Percentiles rank a stretch among this genome's conserved stretches.
Conservation (phyloP, 495 filamentous ascomycete species). For the Trichoderma reesei region DNA sequence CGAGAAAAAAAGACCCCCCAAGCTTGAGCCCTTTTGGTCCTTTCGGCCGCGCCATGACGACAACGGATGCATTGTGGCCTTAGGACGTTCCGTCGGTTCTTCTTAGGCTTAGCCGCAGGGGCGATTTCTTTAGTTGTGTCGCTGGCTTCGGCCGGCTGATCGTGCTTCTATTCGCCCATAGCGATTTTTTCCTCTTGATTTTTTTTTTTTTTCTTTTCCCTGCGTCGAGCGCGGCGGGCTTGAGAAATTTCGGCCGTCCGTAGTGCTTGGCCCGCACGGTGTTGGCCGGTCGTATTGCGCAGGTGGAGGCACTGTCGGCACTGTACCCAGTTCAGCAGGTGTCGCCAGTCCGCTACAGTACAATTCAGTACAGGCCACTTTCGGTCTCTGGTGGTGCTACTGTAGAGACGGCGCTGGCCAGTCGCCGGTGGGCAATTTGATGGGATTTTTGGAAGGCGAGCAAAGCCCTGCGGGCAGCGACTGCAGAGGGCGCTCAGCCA, state of each 20-base stretch:
- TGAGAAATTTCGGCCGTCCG: background rate
- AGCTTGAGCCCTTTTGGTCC: no score
- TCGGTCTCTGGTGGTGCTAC: no score
- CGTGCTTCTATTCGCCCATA: background rate
- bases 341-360: background rate
- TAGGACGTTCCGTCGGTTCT: no score
- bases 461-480: background rate
- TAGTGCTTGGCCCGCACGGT: background rate
- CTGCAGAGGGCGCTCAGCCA: background rate
- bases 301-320: no score
- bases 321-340: no score
- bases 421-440: no score
- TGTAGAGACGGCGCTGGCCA: no score
- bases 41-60: constrained; percentile 4
- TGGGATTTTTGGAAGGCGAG: no score
- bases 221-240: background rate
- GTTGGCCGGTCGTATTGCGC: background rate
- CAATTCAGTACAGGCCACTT: background rate
- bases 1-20: background rate
- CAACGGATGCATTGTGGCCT: background rate
- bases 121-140: no score
- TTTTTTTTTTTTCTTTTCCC: no score
- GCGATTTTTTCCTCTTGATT: no score
- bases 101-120: no score
- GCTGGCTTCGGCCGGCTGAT: background rate